Conservation (phyloP, 306 rosid species). For the Trichosanthes truncata region DNA sequence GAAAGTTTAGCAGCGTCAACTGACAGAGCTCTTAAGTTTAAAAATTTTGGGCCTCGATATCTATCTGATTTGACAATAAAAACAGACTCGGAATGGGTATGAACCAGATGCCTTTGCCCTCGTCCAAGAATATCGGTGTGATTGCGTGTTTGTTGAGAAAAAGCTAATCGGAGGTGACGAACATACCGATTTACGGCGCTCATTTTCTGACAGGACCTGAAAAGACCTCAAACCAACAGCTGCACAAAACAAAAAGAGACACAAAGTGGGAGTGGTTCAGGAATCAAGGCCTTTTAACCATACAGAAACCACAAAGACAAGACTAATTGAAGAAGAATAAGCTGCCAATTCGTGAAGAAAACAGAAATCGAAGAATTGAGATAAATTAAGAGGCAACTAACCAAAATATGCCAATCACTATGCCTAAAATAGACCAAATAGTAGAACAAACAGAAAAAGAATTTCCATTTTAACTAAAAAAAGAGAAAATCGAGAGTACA, state of each 20-base stretch:
- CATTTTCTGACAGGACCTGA: constrained; percentile 37
- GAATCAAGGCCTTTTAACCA: background rate
- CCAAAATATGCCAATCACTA: background rate
- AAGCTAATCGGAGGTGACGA: constrained; percentile 28
- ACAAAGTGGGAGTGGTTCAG: background rate
- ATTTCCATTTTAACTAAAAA: background rate
- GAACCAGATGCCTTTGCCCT: constrained; percentile 19
- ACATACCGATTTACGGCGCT: constrained; percentile 41
- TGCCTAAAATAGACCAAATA: background rate
- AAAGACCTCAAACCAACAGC: background rate
- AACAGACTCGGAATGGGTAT: constrained; percentile 24
- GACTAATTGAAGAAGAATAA: background rate
- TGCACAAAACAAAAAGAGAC: background rate
- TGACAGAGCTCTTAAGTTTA: constrained; percentile 43
- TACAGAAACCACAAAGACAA: background rate
- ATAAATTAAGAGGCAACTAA: background rate
- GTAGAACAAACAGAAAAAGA: background rate
- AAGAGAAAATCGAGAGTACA: background rate
- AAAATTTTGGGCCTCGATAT: constrained; percentile 14
- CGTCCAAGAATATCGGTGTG: constrained; percentile 19
- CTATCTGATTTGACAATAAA: constrained; percentile 22
- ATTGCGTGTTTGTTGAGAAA: constrained; percentile 25
- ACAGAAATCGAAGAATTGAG: background rate
- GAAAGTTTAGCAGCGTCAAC: constrained; percentile 31
- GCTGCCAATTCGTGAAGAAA: background rate